phyloP scores from a whole-genome alignment of 2,329 filamentous ascomycete species.

The Coniochaeta pulveracea region DNA sequence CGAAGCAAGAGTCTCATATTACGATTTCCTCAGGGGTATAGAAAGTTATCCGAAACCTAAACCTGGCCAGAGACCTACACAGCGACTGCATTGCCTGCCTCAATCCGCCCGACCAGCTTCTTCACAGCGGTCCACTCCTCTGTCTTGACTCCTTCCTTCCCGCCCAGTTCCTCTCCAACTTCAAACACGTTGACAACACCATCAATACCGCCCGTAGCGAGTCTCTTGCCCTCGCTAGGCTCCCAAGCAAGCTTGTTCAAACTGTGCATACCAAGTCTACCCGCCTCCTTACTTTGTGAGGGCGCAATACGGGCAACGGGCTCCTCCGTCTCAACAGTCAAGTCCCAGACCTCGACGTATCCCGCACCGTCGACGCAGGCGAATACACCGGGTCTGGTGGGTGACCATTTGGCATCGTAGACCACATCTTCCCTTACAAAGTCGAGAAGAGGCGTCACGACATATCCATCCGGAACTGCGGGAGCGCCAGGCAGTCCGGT shows the following conservation, averaged over 20 bases:
- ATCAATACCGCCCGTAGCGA: slow-evolving; percentile 87
- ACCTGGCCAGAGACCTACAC: too few relatives aligned
- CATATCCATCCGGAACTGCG: slow-evolving; percentile 1
- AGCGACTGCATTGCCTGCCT: slow-evolving; percentile 36
- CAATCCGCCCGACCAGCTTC: slow-evolving; percentile 70
- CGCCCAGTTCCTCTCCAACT: slow-evolving; percentile 70
- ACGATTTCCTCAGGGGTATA: too few relatives aligned
- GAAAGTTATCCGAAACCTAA: too few relatives aligned
- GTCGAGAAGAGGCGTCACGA: slow-evolving; percentile 67
- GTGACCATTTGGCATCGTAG: slow-evolving; percentile 93
- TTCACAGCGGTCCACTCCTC: slow-evolving; percentile 95
- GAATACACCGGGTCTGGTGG: slow-evolving; percentile 87
- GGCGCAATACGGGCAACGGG: slow-evolving; percentile 74
- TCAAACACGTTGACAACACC: slow-evolving; percentile 88
- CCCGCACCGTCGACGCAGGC: slow-evolving; percentile 89
- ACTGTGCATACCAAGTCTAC: slow-evolving; percentile 63
- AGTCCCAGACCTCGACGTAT: slow-evolving; percentile 88
- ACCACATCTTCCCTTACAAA: slow-evolving; percentile 92
- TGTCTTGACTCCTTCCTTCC: slow-evolving; percentile 68
- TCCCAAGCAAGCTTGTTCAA: slow-evolving; percentile 96
- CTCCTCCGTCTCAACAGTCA: slow-evolving; percentile 85
- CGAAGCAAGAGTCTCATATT: too few relatives aligned
- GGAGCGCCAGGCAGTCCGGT: not conserved
- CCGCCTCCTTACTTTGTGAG: slow-evolving; percentile 50
- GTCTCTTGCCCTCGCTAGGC: slow-evolving; percentile 69